phyloP scores from a whole-genome alignment of 2,329 filamentous ascomycete species.

The Fusarium protoensiforme region DNA sequence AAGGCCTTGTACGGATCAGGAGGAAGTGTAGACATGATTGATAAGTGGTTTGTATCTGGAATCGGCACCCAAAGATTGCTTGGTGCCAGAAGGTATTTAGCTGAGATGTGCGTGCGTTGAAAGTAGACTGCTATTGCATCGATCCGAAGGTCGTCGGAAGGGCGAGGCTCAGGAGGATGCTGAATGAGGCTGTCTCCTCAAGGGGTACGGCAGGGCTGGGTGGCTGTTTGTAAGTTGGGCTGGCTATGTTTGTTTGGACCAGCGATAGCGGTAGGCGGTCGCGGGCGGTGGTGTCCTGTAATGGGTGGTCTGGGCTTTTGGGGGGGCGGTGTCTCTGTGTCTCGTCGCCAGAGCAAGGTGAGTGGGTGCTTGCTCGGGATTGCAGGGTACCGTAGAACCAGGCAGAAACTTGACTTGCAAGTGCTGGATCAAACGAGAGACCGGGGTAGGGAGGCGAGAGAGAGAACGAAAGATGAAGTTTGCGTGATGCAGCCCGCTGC shows the following conservation, averaged over 20 bases:
- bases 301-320: conserved; percentile 40
- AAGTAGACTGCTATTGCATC: conserved; percentile 38
- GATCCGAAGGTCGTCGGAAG: conserved; percentile 36
- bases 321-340: conserved; percentile 42
- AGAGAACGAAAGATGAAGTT: conserved; percentile 24
- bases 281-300: conserved; percentile 6
- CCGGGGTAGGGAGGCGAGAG: conserved; percentile 30
- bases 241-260: conserved; percentile 34
- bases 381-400: conserved; percentile 41
- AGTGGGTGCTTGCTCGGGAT: conserved; percentile 40
- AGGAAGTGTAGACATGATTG: conserved; percentile 61
- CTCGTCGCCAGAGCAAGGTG: conserved; percentile 40
- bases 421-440: conserved; percentile 40
- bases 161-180: conserved; percentile 34
- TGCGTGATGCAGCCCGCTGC: conserved; percentile 45
- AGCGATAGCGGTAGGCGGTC: conserved; percentile 21
- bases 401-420: conserved; percentile 41
- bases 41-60: conserved; percentile 13
- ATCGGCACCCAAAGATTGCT: conserved; percentile 18
- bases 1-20: conserved; percentile 85
- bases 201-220: conserved; percentile 32
- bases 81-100: conserved; percentile 33
- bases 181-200: conserved; percentile 39
- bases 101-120: conserved; percentile 5
- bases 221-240: conserved; percentile 38